Conservation (phyloP, 2,329 filamentous ascomycete species). For the Stemphylium beticola region DNA sequence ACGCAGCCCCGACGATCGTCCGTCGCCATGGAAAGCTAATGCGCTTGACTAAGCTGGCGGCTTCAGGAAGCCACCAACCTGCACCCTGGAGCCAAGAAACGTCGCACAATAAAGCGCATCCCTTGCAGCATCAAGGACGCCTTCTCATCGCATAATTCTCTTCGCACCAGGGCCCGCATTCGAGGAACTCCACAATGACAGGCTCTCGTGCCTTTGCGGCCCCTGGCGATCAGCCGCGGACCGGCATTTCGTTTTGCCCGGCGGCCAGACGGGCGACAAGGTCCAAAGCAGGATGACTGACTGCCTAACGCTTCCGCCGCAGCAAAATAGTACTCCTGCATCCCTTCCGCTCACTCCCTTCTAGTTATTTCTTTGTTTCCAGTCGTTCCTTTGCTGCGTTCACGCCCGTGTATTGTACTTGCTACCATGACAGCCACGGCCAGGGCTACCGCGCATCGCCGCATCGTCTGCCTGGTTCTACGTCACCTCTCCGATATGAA, state of each 20-base stretch:
- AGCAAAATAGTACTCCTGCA: conserved; percentile 1
- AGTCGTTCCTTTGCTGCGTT: conserved; percentile 8
- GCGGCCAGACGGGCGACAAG: conserved; percentile 13
- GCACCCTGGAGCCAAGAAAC: conserved; percentile 1
- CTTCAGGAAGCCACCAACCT: conserved; percentile 2
- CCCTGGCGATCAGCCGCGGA: conserved; percentile 23
- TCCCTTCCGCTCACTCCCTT: conserved; percentile 1
- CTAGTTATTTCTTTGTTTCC: conserved; percentile 2
- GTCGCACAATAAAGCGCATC: neutral
- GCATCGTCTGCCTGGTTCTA: conserved; percentile 35
- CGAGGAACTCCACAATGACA: conserved; percentile 7
- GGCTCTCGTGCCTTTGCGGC: conserved; percentile 12
- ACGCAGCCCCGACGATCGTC: conserved; percentile 14
- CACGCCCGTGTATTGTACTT: conserved; percentile 8
- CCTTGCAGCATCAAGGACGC: neutral
- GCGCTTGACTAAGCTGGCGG: conserved; percentile 16
- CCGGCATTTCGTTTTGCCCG: conserved; percentile 17
- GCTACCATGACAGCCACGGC: conserved; percentile 32
- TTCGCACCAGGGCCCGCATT: conserved; percentile 1
- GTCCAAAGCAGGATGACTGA: conserved; percentile 22
- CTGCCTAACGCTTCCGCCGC: conserved; percentile 7
- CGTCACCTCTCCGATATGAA: conserved; percentile 40
- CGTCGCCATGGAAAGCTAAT: conserved; percentile 2
- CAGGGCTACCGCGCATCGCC: conserved; percentile 29
- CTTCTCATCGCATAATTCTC: conserved; percentile 7